Percentiles rank a stretch among this genome's conserved stretches.
These are phyloP conservation scores for Mycosphaerella arachidis DNA, from an alignment of 2,329 filamentous ascomycete species.

Conservation along the genomic window DNA sequence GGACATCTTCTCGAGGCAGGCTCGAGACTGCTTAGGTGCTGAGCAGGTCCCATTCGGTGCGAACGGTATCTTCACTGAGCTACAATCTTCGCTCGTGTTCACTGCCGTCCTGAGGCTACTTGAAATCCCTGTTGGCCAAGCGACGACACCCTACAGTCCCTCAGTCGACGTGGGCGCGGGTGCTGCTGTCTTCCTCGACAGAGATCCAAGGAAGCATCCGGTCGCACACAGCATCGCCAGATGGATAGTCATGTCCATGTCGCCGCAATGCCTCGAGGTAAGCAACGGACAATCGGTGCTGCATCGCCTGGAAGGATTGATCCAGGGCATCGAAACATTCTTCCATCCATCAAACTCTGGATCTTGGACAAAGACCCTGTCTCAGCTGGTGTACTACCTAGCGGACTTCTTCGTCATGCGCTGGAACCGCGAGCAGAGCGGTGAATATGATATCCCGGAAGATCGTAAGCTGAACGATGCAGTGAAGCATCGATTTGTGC, in stretches of 20 bases:
- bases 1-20: conserved; percentile 82
- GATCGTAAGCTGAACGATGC: conserved; percentile 74
- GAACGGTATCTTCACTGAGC: conserved; percentile 85
- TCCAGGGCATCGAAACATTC: conserved; percentile 95
- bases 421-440: conserved; percentile 92
- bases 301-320: conserved; percentile 79
- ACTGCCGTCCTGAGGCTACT: conserved; percentile 83
- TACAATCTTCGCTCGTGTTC: conserved; percentile 89
- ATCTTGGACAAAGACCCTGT: conserved; percentile 81
- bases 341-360: conserved; percentile 98
- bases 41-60: conserved; percentile 73
- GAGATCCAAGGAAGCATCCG: conserved; percentile 90
- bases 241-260: conserved; percentile 89
- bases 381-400: conserved; percentile 86
- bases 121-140: conserved; percentile 94
- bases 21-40: conserved; percentile 74
- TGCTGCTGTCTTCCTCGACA: conserved; percentile 78
- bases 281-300: conserved; percentile 66
- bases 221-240: conserved; percentile 86
- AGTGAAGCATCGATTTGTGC: conserved; percentile 84
- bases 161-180: conserved; percentile 79
- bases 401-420: conserved; percentile 95
- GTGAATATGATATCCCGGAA: conserved; percentile 79
- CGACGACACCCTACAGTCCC: conserved; percentile 81
- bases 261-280: conserved; percentile 72